Percentiles rank a stretch among this genome's conserved stretches.
phyloP scores from a whole-genome alignment of 306 rosid species.

The Gastrolobium villosum region DNA sequence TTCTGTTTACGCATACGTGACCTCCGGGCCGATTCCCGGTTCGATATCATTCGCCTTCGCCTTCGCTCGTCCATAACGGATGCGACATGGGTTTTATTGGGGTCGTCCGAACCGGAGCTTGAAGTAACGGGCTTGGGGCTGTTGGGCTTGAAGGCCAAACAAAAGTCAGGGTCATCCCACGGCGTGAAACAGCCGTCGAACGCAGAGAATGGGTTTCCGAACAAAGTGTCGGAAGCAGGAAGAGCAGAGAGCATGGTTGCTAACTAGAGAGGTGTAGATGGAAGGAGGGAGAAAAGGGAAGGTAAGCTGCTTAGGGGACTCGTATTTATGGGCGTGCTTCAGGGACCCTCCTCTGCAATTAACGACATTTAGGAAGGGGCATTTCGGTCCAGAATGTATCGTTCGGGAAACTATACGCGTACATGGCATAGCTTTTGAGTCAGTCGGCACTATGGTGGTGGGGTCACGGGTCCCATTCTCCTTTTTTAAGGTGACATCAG shows the following conservation, averaged over 20 bases:
- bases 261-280: constrained; percentile 47
- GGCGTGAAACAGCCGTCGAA: constrained; percentile 56
- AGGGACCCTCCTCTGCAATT: constrained; percentile 25
- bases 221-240: constrained; percentile 51
- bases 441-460: constrained; percentile 68
- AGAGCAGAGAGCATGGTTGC: constrained; percentile 70
- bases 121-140: constrained; percentile 48
- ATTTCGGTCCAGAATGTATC: constrained; percentile 29
- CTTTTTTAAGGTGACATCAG: constrained; percentile 53
- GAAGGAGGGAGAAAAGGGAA: constrained; percentile 88
- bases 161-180: constrained; percentile 63
- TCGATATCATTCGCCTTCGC: constrained; percentile 84
- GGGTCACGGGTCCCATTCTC: constrained; percentile 46
- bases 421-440: constrained; percentile 76
- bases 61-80: constrained; percentile 65
- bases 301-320: constrained; percentile 62
- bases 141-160: constrained; percentile 40
- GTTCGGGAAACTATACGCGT: constrained; percentile 15
- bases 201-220: constrained; percentile 56
- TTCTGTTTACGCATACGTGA: constrained; percentile 93
- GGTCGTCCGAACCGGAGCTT: constrained; percentile 61
- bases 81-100: constrained; percentile 44
- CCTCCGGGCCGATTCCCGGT: constrained; percentile 94
- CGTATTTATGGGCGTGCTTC: constrained; percentile 53
- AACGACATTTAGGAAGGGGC: constrained; percentile 12